These are phyloP conservation scores for Auriscalpium vulgare DNA, from an alignment of 768 basidiomycete species.

Conservation along the genomic window DNA sequence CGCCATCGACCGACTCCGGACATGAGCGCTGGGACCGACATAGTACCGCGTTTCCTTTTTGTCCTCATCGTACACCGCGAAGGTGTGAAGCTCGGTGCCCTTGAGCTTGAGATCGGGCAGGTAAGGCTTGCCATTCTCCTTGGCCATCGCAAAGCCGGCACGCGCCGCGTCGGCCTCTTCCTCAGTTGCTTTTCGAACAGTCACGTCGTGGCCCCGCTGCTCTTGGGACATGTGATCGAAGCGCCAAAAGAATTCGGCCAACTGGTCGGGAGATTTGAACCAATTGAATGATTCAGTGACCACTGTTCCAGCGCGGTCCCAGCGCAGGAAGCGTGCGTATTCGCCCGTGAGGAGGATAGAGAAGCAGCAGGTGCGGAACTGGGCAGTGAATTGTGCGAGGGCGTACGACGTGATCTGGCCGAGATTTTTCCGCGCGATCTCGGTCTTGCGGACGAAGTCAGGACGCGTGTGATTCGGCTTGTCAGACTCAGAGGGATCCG, in stretches of 20 bases:
- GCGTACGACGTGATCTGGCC: neutral
- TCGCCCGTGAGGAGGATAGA: neutral
- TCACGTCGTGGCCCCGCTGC: neutral
- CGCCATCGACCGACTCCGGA: neutral
- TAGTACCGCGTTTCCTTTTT: neutral
- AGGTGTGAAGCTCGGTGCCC: neutral
- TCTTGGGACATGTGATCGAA: neutral
- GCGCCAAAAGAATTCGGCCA: slow-evolving; percentile 1
- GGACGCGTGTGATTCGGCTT: neutral
- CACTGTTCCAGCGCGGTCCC: neutral
- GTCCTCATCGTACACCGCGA: neutral
- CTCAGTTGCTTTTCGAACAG: neutral
- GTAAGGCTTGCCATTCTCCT: neutral
- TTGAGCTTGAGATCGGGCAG: neutral
- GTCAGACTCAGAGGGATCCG: neutral
- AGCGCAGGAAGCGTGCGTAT: neutral
- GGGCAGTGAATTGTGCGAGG: neutral
- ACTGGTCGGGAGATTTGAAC: neutral
- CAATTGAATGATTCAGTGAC: neutral
- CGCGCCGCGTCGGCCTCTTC: neutral
- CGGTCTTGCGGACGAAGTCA: neutral
- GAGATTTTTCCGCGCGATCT: neutral
- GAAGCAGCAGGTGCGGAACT: neutral
- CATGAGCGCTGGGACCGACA: neutral
- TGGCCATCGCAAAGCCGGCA: too few species aligned